These are phyloP conservation scores for Tuctoria greenei DNA, from an alignment of 176 grass and related monocot genomes.

Conservation along the genomic window DNA sequence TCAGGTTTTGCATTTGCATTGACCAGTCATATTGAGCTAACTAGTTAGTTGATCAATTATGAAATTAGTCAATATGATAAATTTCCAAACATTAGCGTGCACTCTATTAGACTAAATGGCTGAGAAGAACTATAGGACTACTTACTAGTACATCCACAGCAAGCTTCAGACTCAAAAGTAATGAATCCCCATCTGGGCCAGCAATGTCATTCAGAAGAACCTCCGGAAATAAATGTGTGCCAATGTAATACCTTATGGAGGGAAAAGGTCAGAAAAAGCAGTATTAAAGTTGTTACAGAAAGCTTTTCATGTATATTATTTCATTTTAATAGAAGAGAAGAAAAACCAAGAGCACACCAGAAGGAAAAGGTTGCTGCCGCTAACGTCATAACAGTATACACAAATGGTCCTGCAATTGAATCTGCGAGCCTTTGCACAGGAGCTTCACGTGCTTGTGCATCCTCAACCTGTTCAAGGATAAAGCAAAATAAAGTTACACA, in stretches of 20 bases:
- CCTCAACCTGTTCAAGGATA: constrained; percentile 75
- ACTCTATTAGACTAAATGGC: background rate
- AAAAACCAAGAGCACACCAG: constrained; percentile 51
- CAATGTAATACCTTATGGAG: constrained; percentile 76
- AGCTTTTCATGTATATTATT: constrained; percentile 2
- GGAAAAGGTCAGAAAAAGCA: constrained; percentile 2
- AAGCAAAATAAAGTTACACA: background rate
- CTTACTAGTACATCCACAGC: constrained; percentile 92
- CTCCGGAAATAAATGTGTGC: constrained; percentile 79
- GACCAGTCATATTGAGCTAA: background rate
- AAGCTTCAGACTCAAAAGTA: constrained; percentile 95
- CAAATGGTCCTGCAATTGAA: constrained; percentile 97
- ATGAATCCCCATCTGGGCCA: constrained; percentile 73
- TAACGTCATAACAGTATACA: constrained; percentile 84
- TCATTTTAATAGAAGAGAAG: constrained; percentile 23
- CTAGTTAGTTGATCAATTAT: background rate
- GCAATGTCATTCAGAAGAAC: constrained; percentile 97
- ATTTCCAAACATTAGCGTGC: background rate
- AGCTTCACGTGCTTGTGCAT: constrained; percentile 87
- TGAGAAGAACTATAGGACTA: constrained; percentile 7
- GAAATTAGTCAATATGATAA: background rate
- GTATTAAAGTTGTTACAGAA: background rate
- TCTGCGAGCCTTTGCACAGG: constrained; percentile 95
- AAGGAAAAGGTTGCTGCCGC: constrained; percentile 86
- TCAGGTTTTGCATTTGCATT: constrained; percentile 3